Evolutionary conservation across 495 filamentous ascomycete genomes (phyloP), one percentile per base, ranked within the genome.

Genomic region (Corynascus novoguineensis): DNA sequence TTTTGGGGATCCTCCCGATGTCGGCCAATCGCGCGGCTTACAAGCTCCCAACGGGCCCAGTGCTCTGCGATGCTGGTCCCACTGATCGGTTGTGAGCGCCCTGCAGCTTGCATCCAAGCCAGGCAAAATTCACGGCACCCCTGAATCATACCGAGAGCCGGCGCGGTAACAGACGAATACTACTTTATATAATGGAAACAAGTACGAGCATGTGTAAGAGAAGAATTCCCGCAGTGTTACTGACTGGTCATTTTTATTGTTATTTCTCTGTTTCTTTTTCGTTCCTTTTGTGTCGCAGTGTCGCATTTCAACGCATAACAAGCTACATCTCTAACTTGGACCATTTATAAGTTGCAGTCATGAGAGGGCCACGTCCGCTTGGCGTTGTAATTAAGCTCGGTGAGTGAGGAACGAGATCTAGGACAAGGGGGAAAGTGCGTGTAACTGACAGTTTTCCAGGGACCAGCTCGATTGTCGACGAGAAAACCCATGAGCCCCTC

Each of bases 401-500:
- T 96, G 78, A 75, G 84, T 32, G 28, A 40, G 24, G 7, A 40
- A 5, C n/a, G 45, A 12, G 25, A 25, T 42, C 29, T 10, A 21
- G 25, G 21, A 48, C 25, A 46, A 15, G 38, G 9, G 32, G n/a
- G n/a, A n/a, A n/a, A n/a, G n/a, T 17, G 44, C 22, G 37, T 37
- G 10, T 41, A 34, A 47, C 53, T 61, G 32, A 58, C 53, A 40
- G n/a, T 17, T 10, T 25, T 1, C 14, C 56, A 98, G 93, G 93
- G 60, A 97, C 93, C 24, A 96, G 90, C 73, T 98, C 93, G 14
- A 97, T 98, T 61, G 93, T 97, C 49, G 88, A 97, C 70, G 93
- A 98, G 68, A 89, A 85, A 62, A 96, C 88, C n/a, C 93, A 97
- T 72, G 87, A 96, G 60, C 95, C 95, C n/a, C 82, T 96, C 29